phyloP scores from a whole-genome alignment of 1,139 yeast species.

The Kodamaea derodonti region DNA sequence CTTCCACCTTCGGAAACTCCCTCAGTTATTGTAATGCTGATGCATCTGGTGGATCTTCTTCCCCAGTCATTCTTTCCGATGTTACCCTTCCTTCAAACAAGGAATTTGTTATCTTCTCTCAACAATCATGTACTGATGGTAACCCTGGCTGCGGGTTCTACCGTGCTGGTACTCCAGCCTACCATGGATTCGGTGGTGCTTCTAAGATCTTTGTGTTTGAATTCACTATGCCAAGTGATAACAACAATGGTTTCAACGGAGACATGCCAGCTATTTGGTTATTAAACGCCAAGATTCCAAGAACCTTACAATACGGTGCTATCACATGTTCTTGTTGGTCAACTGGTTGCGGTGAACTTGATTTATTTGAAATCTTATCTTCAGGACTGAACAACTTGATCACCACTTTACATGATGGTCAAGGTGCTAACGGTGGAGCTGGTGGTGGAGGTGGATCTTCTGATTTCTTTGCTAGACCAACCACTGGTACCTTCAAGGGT shows the following conservation, averaged over 20 bases:
- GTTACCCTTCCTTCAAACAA: slow-evolving; percentile 51
- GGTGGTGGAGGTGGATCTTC: slow-evolving; percentile 82
- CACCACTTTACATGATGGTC: slow-evolving; percentile 83
- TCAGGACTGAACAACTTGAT: slow-evolving; percentile 73
- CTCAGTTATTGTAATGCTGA: slow-evolving; percentile 28
- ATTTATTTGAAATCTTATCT: slow-evolving; percentile 66
- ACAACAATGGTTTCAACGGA: slow-evolving; percentile 30
- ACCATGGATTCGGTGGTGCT: slow-evolving; percentile 65
- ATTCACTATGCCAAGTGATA: slow-evolving; percentile 58
- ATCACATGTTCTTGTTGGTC: slow-evolving; percentile 71
- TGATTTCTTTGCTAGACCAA: slow-evolving; percentile 86
- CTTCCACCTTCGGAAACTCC: slow-evolving; percentile 23
- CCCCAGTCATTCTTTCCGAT: slow-evolving; percentile 49
- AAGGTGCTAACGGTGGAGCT: slow-evolving; percentile 40
- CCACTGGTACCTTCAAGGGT: slow-evolving; percentile 73
- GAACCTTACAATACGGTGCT: slow-evolving; percentile 70
- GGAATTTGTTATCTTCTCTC: slow-evolving; percentile 62
- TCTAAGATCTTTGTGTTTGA: slow-evolving; percentile 70
- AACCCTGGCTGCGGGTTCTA: slow-evolving; percentile 67
- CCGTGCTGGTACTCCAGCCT: slow-evolving; percentile 69
- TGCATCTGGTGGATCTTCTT: slow-evolving; percentile 39
- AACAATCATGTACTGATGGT: slow-evolving; percentile 43
- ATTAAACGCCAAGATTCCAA: slow-evolving; percentile 71
- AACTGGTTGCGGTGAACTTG: slow-evolving; percentile 80
- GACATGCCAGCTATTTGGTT: slow-evolving; percentile 83